Conservation (phyloP, 305 asterid genomes). For the Fraxinus platypoda region DNA sequence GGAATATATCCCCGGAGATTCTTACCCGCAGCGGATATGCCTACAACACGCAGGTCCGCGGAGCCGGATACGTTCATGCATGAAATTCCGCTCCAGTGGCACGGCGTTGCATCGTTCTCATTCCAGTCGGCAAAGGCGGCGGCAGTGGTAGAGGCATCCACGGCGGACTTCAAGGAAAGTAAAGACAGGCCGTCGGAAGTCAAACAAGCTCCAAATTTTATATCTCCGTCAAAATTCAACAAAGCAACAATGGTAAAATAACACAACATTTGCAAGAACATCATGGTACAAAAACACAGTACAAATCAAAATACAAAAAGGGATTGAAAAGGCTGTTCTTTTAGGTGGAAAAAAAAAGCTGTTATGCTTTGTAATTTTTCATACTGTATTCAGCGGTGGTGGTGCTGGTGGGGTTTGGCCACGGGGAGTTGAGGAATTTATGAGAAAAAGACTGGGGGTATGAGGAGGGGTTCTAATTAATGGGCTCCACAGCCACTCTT, state of each 20-base stretch:
- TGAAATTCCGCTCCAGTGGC: slow-evolving; percentile 87
- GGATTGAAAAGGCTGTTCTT: background rate
- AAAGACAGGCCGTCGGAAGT: slow-evolving; percentile 82
- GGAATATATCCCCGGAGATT: slow-evolving; percentile 86
- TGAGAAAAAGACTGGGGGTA: slow-evolving; percentile 48
- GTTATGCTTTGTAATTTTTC: background rate
- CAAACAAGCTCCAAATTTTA: slow-evolving; percentile 31
- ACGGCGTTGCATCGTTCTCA: slow-evolving; percentile 72
- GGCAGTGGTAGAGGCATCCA: slow-evolving; percentile 41
- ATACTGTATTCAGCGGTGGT: slow-evolving; percentile 3
- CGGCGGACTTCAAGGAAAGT: slow-evolving; percentile 79
- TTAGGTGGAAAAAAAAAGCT: background rate
- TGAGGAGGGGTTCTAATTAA: slow-evolving; percentile 31
- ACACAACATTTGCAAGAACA: slow-evolving; percentile 29
- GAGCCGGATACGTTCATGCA: slow-evolving; percentile 72
- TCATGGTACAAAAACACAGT: slow-evolving; percentile 19
- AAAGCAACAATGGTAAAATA: slow-evolving; percentile 24
- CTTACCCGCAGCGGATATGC: slow-evolving; percentile 58
- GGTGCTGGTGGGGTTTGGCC: slow-evolving; percentile 14
- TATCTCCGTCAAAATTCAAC: slow-evolving; percentile 24
- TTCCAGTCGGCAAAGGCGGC: slow-evolving; percentile 71
- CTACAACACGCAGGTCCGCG: slow-evolving; percentile 71
- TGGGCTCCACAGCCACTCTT: slow-evolving; percentile 45
- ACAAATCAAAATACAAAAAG: slow-evolving; percentile 2
- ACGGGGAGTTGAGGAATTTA: slow-evolving; percentile 53